A percentile compares a stretch with the other conserved stretches of the same genome.
These are phyloP conservation scores for Colletotrichum lentis DNA, from an alignment of 2,329 filamentous ascomycete species.

Conservation along the genomic window DNA sequence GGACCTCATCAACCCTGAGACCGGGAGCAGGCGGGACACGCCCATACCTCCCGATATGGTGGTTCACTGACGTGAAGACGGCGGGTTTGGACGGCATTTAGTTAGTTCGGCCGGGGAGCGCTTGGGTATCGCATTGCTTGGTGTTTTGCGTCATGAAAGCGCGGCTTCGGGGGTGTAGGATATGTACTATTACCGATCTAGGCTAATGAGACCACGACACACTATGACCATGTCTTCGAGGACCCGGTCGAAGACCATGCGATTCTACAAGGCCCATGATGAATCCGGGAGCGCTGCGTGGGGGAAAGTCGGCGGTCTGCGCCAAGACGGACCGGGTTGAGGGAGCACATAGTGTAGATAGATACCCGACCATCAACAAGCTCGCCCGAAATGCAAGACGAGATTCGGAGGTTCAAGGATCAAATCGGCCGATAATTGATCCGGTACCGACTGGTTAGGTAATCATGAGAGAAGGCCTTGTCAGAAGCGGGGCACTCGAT, in stretches of 20 bases:
- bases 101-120: background rate
- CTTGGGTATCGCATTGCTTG: constrained; percentile 1
- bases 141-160: constrained; percentile 18
- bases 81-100: background rate
- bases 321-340: background rate
- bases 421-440: background rate
- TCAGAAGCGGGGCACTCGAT: constrained; percentile 19
- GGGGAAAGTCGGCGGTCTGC: background rate
- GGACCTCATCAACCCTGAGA: constrained; percentile 43
- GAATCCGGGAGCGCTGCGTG: constrained; percentile 2
- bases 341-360: background rate
- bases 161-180: constrained; percentile 27
- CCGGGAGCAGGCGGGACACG: constrained; percentile 47
- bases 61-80: constrained; percentile 13
- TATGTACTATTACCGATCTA: constrained; percentile 25
- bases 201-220: constrained; percentile 33
- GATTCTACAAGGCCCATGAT: background rate
- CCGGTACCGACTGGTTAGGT: constrained; percentile 1
- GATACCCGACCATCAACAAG: background rate
- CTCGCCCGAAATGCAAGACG: background rate
- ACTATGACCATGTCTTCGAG: constrained; percentile 16
- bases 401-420: background rate
- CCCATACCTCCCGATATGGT: constrained; percentile 48
- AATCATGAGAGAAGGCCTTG: constrained; percentile 1
- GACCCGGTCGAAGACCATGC: constrained; percentile 9